Evolutionary conservation across 1,284 basidiomycete species (phyloP), one percentile per base, ranked within the genome.

Genomic region (Meira miltonrushii): DNA sequence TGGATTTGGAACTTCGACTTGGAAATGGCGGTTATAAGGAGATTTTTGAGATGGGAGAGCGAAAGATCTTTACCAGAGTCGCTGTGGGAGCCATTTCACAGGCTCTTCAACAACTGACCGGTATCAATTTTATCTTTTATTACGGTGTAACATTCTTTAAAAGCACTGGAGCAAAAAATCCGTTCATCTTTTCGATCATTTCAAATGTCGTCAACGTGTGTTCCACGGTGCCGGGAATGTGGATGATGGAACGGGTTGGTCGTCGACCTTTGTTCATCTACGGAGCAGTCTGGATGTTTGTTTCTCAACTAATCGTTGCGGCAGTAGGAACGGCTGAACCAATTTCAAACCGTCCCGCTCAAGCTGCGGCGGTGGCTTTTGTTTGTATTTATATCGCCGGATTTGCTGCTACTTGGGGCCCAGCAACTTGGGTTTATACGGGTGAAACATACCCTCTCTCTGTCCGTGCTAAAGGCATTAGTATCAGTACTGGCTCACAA

Each of bases 401-500:
- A 66, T 67, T 69, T 58, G 53, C 82, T 7, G 64, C 77, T 13
- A 78, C 78, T 49, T 81, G 80, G 79, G 81, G 80, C 37, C 80
- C 81, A 2, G 78, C 80, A 49, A 79, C 68, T 23, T 73, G 66
- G 69, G 66, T 73, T 53, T 63, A 68, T 25, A 65, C 63, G 57
- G 70, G 71, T 57, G 74, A 76, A 64, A 74, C 72, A 60, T 74
- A 67, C 65, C 74, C 73, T 2, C 66, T 87, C 53, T 82, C 84
- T 69, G 81, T 88, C 71, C 87, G 88, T 71, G 86, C 87, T 53
- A 89, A 89, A 82, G 86, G 83, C 44, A 86, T 90, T 83, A 87
- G 87, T 2, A 81, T 90, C 67, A 85, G 86, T 39, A 82, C 82
- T 59, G 86, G 85, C 25, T 84, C 83, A 55, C 87, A 88, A 81